Base-by-base conservation (phyloP, 2,329 filamentous ascomycete genomes). In the Claviceps monticola region DNA sequence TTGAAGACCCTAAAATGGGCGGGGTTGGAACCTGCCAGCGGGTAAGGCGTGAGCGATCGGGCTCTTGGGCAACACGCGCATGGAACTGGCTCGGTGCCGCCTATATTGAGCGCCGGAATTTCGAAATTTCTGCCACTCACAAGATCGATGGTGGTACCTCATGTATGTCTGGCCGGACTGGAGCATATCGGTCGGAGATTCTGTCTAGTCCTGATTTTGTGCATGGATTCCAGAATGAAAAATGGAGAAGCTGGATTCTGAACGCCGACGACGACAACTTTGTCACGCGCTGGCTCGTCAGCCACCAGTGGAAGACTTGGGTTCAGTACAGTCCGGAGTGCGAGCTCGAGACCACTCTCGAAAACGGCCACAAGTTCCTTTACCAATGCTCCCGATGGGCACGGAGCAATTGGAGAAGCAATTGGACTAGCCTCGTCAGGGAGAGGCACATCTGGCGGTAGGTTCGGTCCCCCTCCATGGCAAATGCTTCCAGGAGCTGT, bases 251-350 rank as follows among this genome's bases (percentile, higher is more conserved):
- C 61, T 95, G 85, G 70, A 90, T 90, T 62, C 77, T 97, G 55
- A 96, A 96, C 64, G 89, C 91, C 26, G 91, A 97, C 68, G 91
- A 97, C 67, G 91, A 97, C 74, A 97, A 97, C 71, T 97, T 96
- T 71, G 88, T 97, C 60, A 96, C 91, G 6, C 83, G 91, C 53
- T 97, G 91, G 91, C 78, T 97, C 62, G 90, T 96, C 59, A 86
- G 82, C 57, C 85, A 95, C 71, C 79, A 84, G 59, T 95, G 88
- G 87, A 88, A 94, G 71, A 96, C 90, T 21, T 91, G 87, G 75
- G 86, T 96, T 67, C 91, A 97, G 71, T 95, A 95, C 70, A 84
- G 95, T 66, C 80, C 78, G 47, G 88, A 94, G 64, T 94, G 88
- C 61, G 87, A 94, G 68, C 84, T 97, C 55, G 83, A 93, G 71